These are phyloP conservation scores for Sphaerulina vaccinii DNA, from an alignment of 2,329 filamentous ascomycete species.

Conservation along the genomic window DNA sequence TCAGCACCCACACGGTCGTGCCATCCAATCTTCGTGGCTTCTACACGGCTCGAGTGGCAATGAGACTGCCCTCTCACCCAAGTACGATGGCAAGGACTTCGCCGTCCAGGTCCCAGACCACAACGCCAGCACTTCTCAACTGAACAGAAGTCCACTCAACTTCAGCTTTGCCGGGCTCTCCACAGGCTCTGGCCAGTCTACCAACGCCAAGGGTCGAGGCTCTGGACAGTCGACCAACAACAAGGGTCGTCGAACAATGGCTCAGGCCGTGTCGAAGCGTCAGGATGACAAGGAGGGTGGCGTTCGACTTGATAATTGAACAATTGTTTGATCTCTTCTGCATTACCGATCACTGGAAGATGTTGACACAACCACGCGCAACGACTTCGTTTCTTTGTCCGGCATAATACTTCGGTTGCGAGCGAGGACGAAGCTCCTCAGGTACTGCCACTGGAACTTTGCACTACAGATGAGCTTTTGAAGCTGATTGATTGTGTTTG, in stretches of 20 bases:
- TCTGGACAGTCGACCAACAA: no score
- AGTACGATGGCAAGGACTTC: not conserved
- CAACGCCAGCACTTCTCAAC: not conserved
- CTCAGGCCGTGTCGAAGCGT: not conserved
- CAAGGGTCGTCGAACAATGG: no score
- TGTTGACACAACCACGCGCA: not conserved
- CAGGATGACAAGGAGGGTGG: not conserved
- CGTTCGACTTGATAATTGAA: not conserved
- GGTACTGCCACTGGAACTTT: not conserved
- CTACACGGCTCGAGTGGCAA: slow-evolving; percentile 6
- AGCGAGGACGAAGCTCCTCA: not conserved
- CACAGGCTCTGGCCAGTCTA: no score
- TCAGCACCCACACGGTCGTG: not conserved
- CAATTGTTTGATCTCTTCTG: not conserved
- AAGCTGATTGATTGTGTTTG: not conserved
- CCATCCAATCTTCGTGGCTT: slow-evolving; percentile 6
- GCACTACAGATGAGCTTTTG: not conserved
- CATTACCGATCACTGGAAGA: not conserved
- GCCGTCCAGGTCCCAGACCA: not conserved
- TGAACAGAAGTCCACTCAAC: not conserved
- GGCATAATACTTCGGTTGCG: not conserved
- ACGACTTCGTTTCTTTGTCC: not conserved
- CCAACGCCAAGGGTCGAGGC: no score
- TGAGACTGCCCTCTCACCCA: slow-evolving; percentile 7
- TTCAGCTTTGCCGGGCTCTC: slow-evolving; percentile 5